A percentile compares a stretch with the other conserved stretches of the same genome.
phyloP scores from a whole-genome alignment of 164 flowering plant genomes.

The Piper longum region DNA sequence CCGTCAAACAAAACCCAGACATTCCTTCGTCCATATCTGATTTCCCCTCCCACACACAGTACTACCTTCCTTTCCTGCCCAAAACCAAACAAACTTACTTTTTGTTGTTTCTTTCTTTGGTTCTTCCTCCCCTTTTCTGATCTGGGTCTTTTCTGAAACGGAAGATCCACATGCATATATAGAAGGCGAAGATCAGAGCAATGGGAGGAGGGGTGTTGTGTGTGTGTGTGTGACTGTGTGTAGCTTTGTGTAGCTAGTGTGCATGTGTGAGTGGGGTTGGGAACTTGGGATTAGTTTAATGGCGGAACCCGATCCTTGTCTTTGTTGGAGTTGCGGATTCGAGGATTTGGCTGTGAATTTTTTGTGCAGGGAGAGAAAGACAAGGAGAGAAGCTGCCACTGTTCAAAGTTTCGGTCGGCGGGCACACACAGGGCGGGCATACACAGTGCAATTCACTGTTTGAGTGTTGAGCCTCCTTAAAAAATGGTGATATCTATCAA shows the following conservation, averaged over 20 bases:
- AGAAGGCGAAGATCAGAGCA: neutral
- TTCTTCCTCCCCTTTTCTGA: neutral
- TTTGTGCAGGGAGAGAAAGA: conserved; percentile 37
- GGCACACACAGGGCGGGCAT: conserved; percentile 9
- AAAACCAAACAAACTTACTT: neutral
- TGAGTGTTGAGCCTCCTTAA: conserved; percentile 1
- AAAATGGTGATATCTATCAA: neutral
- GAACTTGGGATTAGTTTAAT: conserved; percentile 5
- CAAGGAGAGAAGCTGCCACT: conserved; percentile 68
- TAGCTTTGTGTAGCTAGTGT: too few species aligned
- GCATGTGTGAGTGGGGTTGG: neutral
- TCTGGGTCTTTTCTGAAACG: conserved; percentile 10
- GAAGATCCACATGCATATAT: conserved; percentile 21
- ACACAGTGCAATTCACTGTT: neutral
- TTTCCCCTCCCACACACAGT: neutral
- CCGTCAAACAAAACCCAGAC: conserved; percentile 53
- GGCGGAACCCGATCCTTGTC: conserved; percentile 6
- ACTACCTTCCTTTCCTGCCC: neutral
- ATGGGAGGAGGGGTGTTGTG: neutral
- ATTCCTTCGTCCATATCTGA: conserved; percentile 16
- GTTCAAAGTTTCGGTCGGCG: conserved; percentile 66
- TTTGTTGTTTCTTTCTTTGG: neutral
- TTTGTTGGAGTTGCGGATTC: conserved; percentile 25
- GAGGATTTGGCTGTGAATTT: conserved; percentile 38
- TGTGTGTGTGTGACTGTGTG: too few species aligned